Conservation (phyloP, 2,329 filamentous ascomycete genomes). For the Pseudopithomyces maydicus region DNA sequence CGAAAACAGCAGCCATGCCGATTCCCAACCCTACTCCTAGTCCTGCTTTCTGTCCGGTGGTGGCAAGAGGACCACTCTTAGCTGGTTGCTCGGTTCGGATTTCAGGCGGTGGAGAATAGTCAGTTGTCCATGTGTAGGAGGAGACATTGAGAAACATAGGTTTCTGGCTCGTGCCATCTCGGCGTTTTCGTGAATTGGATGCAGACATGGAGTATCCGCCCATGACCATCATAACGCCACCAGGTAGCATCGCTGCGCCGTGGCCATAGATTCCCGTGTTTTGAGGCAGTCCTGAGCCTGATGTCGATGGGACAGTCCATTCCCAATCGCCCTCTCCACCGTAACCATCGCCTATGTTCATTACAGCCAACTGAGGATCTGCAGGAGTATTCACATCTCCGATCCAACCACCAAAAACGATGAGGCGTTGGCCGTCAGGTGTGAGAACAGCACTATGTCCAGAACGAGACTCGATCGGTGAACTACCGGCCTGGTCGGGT, state of each 20-base stretch:
- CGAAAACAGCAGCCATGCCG: slow-evolving; percentile 49
- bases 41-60: slow-evolving; percentile 52
- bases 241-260: slow-evolving; percentile 65
- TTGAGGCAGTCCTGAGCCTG: slow-evolving; percentile 47
- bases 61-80: slow-evolving; percentile 45
- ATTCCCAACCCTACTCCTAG: slow-evolving; percentile 52
- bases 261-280: slow-evolving; percentile 64
- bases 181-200: slow-evolving; percentile 39
- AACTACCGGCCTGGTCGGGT: slow-evolving; percentile 49
- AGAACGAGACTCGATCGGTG: slow-evolving; percentile 75
- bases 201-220: slow-evolving; percentile 62
- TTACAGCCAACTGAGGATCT: slow-evolving; percentile 77
- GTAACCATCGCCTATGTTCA: slow-evolving; percentile 77
- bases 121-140: slow-evolving; percentile 62
- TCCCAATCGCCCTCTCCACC: slow-evolving; percentile 67
- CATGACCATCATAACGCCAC: slow-evolving; percentile 64
- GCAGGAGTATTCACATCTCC: slow-evolving; percentile 78
- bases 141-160: slow-evolving; percentile 66
- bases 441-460: slow-evolving; percentile 86
- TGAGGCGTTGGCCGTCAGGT: slow-evolving; percentile 75
- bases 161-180: slow-evolving; percentile 50
- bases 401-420: slow-evolving; percentile 91
- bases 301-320: slow-evolving; percentile 67
- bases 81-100: slow-evolving; percentile 14
- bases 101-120: slow-evolving; percentile 58